Evolutionary conservation across 306 rosid species (phyloP), one percentile per base, ranked within the genome.

Genomic region (Trichosanthes truncata): DNA sequence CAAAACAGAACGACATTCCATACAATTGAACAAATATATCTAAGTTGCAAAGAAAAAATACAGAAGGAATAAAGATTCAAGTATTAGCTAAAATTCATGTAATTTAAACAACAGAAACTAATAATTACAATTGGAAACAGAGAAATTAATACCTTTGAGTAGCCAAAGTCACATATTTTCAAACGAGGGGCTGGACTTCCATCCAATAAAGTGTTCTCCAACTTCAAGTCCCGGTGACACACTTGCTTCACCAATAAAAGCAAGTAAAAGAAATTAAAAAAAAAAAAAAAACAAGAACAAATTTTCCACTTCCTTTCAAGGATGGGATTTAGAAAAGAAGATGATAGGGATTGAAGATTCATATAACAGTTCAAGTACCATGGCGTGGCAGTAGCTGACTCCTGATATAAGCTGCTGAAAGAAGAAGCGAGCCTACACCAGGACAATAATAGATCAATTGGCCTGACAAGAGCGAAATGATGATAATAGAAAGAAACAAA

Each of bases 341-440:
- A 26, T 9, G 78, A 73, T 46, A 57, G 17, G 14, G 13, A 65
- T 60, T 55, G 25, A 7, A 41, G 68, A 43, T 66, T 13, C 52
- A 35, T 38, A 78, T 78, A 18, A 78, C 76, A 23, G 66, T 38
- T 85, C 29, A 52, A 65, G 80, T 93, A 92, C 98, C 98, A 94
- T 94, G 23, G 93, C 90, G 84, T 94, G 98, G 81, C 94, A 94
- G 79, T 86, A 92, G 86, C 96, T 94, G 78, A 94, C 98, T 81
- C 98, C 98, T 9, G 97, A 94, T 86, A 94, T 90, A 77, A 94
- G 98, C 83, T 94, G 98, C 79, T 92, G 98, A 87, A 94, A 94
- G 86, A 94, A 94, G 88, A 94, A 94, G 74, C 98, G 98, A 63
- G 97, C 98, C 98, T 94, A 81, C 73, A 88, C 48, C 83, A 85